Evolutionary conservation across 352 stramenopile species (phyloP).

Genomic region (Pythium aristosporum): DNA sequence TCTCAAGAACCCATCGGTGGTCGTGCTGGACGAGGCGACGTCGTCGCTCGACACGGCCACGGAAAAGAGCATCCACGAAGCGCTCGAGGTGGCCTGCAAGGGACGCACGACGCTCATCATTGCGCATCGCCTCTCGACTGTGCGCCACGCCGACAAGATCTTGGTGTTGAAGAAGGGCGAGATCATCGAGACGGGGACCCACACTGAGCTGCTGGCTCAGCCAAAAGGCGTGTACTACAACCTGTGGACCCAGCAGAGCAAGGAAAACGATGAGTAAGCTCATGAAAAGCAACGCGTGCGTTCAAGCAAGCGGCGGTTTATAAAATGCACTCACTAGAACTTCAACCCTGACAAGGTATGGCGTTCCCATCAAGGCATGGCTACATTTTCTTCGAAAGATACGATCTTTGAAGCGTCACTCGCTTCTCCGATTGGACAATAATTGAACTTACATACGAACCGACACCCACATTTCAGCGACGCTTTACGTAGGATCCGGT

Average conservation of each 20-base stretch:
- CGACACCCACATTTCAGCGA: no score
- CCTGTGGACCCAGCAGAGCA: conserved; percentile 26
- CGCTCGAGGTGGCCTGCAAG: conserved; percentile 45
- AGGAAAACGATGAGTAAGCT: conserved; percentile 14
- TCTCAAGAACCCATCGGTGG: conserved; percentile 74
- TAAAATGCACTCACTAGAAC: no score
- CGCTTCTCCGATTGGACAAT: no score
- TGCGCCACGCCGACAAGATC: conserved; percentile 70
- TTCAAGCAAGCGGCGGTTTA: no score
- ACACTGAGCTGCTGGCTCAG: conserved; percentile 41
- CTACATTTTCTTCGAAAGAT: no score
- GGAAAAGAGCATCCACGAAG: conserved; percentile 67
- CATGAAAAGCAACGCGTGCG: neutral
- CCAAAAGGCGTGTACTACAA: conserved; percentile 28
- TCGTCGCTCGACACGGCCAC: conserved; percentile 76
- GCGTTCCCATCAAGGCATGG: no score
- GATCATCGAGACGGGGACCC: conserved; percentile 51
- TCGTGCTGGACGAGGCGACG: conserved; percentile 80
- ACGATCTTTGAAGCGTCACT: no score
- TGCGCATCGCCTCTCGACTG: conserved; percentile 77
- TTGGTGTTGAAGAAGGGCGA: conserved; percentile 56
- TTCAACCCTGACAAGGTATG: no score
- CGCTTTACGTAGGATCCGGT: no score
- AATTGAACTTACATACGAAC: no score
- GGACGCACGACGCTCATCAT: conserved; percentile 78